Evolutionary conservation across 306 rosid species (phyloP).

Genomic region (Arachis hypogaea): DNA sequence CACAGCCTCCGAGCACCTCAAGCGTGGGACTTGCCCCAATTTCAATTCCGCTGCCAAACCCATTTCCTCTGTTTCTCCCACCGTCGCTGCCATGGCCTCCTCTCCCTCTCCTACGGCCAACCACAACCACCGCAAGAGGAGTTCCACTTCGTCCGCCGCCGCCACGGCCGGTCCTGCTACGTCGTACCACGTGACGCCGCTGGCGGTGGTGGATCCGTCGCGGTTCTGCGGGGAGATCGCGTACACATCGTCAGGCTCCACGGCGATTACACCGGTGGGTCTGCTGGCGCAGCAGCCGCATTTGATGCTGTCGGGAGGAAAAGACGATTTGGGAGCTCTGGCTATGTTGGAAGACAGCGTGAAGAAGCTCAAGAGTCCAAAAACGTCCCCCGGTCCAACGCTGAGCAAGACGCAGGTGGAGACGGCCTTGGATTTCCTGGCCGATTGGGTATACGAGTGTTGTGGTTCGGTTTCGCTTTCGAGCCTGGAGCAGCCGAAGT

Average conservation of each 20-base stretch:
- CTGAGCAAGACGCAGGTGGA: constrained; percentile 71
- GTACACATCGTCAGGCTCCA: constrained; percentile 40
- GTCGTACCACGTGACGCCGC: constrained; percentile 51
- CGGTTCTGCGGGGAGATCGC: constrained; percentile 56
- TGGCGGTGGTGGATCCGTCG: constrained; percentile 56
- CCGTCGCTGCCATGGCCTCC: constrained; percentile 31
- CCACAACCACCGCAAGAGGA: constrained; percentile 2
- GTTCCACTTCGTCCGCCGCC: background rate
- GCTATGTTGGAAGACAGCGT: constrained; percentile 97
- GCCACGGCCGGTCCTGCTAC: constrained; percentile 5
- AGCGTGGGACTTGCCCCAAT: constrained; percentile 95
- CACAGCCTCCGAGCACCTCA: constrained; percentile 95
- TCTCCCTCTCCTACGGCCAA: constrained; percentile 27
- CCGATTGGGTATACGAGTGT: constrained; percentile 88
- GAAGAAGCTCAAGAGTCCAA: constrained; percentile 94
- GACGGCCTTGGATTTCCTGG: constrained; percentile 67
- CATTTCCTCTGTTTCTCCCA: constrained; percentile 74
- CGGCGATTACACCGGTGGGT: constrained; percentile 40
- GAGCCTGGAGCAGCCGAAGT: constrained; percentile 82
- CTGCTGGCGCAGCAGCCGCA: constrained; percentile 59
- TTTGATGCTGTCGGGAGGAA: constrained; percentile 90
- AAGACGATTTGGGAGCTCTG: constrained; percentile 85
- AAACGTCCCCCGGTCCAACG: constrained; percentile 75
- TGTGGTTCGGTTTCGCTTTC: constrained; percentile 83
- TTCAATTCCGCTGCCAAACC: constrained; percentile 68